phyloP scores from a whole-genome alignment of 768 basidiomycete genomes.

The Pholiota molesta region DNA sequence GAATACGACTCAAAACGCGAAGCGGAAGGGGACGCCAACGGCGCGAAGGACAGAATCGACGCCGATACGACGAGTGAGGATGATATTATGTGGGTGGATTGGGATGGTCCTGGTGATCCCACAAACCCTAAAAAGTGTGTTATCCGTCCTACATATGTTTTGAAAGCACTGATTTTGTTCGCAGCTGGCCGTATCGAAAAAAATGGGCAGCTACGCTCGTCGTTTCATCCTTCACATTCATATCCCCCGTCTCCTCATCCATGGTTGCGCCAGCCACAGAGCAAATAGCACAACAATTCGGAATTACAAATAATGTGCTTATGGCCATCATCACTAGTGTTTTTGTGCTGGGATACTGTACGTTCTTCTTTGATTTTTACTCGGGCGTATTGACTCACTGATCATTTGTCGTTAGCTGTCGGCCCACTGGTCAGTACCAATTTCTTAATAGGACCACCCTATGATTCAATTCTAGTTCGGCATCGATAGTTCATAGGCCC shows the following conservation, averaged over 20 bases:
- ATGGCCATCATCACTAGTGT: conserved; percentile 63
- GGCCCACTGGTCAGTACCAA: conserved; percentile 45
- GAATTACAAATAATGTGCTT: conserved; percentile 50
- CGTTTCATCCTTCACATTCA: conserved; percentile 70
- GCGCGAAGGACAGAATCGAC: not conserved
- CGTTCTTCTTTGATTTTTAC: conserved; percentile 13
- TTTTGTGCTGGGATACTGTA: conserved; percentile 59
- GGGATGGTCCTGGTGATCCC: conserved; percentile 65
- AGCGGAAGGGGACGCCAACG: not conserved
- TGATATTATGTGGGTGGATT: conserved; percentile 48
- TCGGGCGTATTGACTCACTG: not conserved
- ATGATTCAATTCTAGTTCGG: not conserved
- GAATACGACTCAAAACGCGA: not conserved
- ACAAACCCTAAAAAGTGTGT: conserved; percentile 61
- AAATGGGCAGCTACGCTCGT: conserved; percentile 72
- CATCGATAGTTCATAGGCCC: conserved; percentile 52
- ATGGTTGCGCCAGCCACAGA: conserved; percentile 70
- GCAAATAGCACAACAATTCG: conserved; percentile 55
- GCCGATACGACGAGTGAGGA: not conserved
- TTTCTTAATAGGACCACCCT: not conserved
- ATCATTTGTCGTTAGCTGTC: conserved; percentile 37
- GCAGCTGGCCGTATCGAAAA: conserved; percentile 56
- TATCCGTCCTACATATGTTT: not conserved
- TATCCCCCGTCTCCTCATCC: conserved; percentile 69
- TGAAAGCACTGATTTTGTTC: not conserved